phyloP scores from a whole-genome alignment of 2,329 filamentous ascomycete genomes.

The Pestalotiopsis sp. region DNA sequence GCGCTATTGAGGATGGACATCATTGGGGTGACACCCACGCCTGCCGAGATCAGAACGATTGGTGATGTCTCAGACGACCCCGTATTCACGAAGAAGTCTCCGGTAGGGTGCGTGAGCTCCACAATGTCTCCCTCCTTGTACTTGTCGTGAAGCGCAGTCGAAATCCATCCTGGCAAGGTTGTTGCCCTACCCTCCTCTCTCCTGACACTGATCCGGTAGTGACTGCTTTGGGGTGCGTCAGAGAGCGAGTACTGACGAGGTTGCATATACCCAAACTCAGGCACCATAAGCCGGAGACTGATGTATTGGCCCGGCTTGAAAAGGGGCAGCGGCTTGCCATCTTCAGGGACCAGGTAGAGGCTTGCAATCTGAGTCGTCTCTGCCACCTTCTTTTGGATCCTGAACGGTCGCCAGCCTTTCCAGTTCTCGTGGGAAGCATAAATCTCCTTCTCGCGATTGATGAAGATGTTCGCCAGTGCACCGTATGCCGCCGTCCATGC shows the following conservation, averaged over 20 bases:
- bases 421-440: slow-evolving; percentile 54
- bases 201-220: slow-evolving; percentile 78
- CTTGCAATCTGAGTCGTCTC: slow-evolving; percentile 66
- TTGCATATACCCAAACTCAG: slow-evolving; percentile 65
- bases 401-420: slow-evolving; percentile 54
- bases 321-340: slow-evolving; percentile 56
- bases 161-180: slow-evolving; percentile 49
- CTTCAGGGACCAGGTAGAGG: slow-evolving; percentile 70
- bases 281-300: slow-evolving; percentile 64
- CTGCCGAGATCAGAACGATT: slow-evolving; percentile 67
- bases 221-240: slow-evolving; percentile 52
- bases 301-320: slow-evolving; percentile 77
- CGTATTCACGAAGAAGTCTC: slow-evolving; percentile 64
- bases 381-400: slow-evolving; percentile 60
- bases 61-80: slow-evolving; percentile 47
- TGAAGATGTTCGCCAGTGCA: slow-evolving; percentile 72
- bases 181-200: slow-evolving; percentile 48
- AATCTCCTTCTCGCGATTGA: slow-evolving; percentile 62
- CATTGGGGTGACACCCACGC: slow-evolving; percentile 70
- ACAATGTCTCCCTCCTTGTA: slow-evolving; percentile 54
- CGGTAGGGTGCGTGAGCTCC: slow-evolving; percentile 57
- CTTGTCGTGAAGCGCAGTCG: slow-evolving; percentile 52
- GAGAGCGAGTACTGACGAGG: slow-evolving; percentile 77
- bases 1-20: slow-evolving; percentile 63
- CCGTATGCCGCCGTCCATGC: slow-evolving; percentile 75